Evolutionary conservation across 345 rosid genomes (phyloP).

Genomic region (Camelina neglecta): DNA sequence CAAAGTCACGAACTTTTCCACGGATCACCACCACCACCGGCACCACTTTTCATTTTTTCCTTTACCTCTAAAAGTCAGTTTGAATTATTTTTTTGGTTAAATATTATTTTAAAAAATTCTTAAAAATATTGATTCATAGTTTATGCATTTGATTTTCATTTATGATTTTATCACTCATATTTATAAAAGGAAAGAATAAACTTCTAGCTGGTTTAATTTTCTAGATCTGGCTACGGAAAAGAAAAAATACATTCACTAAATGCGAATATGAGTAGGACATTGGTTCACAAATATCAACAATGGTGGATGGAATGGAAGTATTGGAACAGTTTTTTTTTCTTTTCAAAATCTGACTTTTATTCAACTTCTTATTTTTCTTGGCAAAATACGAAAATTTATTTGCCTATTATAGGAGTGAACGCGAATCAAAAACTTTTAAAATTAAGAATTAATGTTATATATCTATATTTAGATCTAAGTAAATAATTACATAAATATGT

Average conservation of each 20-base stretch:
- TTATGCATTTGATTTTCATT: background rate
- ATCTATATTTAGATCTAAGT: no score
- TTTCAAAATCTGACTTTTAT: background rate
- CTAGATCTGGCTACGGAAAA: background rate
- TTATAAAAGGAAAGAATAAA: background rate
- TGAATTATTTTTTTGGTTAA: background rate
- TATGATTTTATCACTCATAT: no score
- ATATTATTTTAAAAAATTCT: background rate
- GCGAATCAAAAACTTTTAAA: no score
- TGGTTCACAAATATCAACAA: background rate
- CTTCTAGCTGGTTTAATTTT: background rate
- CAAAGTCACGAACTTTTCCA: constrained; percentile 24
- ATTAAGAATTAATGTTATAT: no score
- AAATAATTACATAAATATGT: no score
- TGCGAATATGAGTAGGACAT: background rate
- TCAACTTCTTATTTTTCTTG: background rate
- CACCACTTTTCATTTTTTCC: constrained; percentile 31
- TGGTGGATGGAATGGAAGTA: background rate
- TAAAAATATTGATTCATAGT: background rate
- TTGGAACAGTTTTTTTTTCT: background rate
- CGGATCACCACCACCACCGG: constrained; percentile 33
- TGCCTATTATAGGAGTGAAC: no score
- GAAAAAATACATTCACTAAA: background rate
- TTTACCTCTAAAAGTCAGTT: background rate
- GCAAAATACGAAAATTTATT: background rate